Percentiles rank a stretch among this genome's conserved stretches.
phyloP scores from a whole-genome alignment of 768 basidiomycete genomes.

The Suillus decipiens region DNA sequence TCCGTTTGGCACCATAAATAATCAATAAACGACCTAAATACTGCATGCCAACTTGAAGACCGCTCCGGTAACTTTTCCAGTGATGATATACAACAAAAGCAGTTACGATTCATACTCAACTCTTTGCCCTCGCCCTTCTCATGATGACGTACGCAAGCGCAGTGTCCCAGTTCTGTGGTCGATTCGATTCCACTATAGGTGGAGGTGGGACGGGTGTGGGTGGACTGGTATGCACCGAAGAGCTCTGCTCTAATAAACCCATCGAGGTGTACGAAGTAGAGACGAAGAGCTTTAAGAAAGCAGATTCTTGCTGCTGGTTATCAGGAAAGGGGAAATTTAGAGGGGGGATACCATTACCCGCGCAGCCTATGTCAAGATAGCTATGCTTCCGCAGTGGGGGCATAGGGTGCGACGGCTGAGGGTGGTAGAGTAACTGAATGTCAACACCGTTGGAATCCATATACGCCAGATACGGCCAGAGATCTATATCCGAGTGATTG shows the following conservation, averaged over 20 bases:
- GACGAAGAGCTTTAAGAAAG: constrained; percentile 60
- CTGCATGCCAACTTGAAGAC: background rate
- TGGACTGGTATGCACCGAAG: constrained; percentile 16
- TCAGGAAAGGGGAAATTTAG: constrained; percentile 45
- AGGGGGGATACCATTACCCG: constrained; percentile 39
- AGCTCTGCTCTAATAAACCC: constrained; percentile 49
- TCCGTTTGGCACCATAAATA: background rate
- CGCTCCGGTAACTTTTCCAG: background rate
- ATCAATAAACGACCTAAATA: constrained; percentile 9
- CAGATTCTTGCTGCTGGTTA: constrained; percentile 41
- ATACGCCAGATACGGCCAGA: constrained; percentile 65
- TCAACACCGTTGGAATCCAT: constrained; percentile 59
- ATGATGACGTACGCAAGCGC: constrained; percentile 17
- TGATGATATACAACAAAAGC: background rate
- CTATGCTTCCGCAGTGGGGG: constrained; percentile 48
- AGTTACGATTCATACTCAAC: background rate
- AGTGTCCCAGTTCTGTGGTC: constrained; percentile 34
- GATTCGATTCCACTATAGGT: constrained; percentile 6
- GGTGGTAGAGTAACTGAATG: constrained; percentile 57
- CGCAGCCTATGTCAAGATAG: constrained; percentile 43
- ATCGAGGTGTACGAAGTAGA: constrained; percentile 52
- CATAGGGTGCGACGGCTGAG: constrained; percentile 36
- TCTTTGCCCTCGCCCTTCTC: background rate
- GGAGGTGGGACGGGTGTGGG: constrained; percentile 17
- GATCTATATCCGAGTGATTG: constrained; percentile 50